Base-by-base conservation (phyloP, 169 alveolate genomes). In the Plasmodium coatneyi region DNA sequence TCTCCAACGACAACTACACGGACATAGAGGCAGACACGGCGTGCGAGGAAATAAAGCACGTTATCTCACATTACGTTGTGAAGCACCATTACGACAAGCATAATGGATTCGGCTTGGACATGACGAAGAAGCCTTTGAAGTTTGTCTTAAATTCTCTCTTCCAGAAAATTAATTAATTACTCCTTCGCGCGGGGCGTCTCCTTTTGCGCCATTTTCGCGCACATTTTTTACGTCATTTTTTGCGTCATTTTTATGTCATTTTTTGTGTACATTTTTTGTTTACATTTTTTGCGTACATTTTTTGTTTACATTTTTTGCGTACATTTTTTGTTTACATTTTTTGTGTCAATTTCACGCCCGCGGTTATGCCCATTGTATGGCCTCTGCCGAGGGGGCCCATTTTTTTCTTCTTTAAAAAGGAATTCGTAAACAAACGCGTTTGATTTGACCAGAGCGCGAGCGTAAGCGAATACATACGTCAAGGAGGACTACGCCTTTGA, bases 81-180 rank as follows among this genome's bases (percentile, higher is more conserved):
- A 87, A 87, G 54, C 93, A 87, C 14, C 39, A 19, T 87, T 87
- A 87, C 71, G 93, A 79, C 60, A 84, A 84, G 70, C 54, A 87
- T 1, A 87, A 60, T 16, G 93, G 93, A 0, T 87, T 87, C 81
- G 32, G 28, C 46, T 43, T 87, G 54, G 93, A 87, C 30, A 12
- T 87, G 43, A 87, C 86, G 46, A 87, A 87, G 70, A 87, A 60
- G 19, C 93, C 93, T 16, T 41, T 87, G 41, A 87, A 87, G 19
- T 78, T 19, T 46, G 43, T 87, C 46, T 79, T 87, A 78, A 76
- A 87, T 52, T 49, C 93, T 2, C 70, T 87, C 32, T 87, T 87
- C 80, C 81, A 87, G 81, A 84, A 84, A 74, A 36, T 71, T 84
- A 49, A 16, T 30, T 84, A 82, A 52, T 5, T 82, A 6, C 2